Base-by-base conservation (phyloP, 2,329 filamentous ascomycete genomes). In the Leptodontidium sp. region DNA sequence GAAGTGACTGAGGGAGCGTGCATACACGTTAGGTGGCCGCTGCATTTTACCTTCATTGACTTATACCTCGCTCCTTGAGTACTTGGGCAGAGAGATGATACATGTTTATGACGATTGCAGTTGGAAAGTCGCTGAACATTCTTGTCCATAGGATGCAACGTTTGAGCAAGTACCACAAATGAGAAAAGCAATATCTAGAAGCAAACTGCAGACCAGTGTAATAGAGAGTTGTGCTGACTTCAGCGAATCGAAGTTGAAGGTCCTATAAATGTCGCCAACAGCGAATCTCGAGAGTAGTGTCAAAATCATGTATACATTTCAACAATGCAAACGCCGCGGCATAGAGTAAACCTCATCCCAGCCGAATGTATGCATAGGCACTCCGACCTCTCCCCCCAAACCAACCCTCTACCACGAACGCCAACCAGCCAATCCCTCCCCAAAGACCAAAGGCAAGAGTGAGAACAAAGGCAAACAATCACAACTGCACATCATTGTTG, bases 401-500 rank as follows among this genome's bases (percentile, higher is more conserved):
- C 45, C 55, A 52, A 61, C 64, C 64, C 47, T 61, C 55, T 61
- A 66, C 50, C 49, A 55, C 11, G 26, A 66, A 66, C 64, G 64
- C 64, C 64, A 45, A 45, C 43, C 59, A 15, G 7, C 2, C 11
- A 11, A 40, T 6, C 62, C 24, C 53, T 38, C 52, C 15, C 64
- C 40, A 9, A 67, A 68, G 17, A 53, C 50, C 29, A 64, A 67
- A 55, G 59, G n/a, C 62, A 40, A 12, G 11, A 40, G 9, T 52
- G 65, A 69, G 52, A 29, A 35, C 38, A 40, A 40, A 40, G 32
- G 5, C 4, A 35, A 40, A 40, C 21, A n/a, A 76, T 80, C 78
- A 97, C 78, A 97, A 82, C 83, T 97, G 94, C 68, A 93, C 88
- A 77, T 93, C 89, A 74, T 97, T 93, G 80, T 97, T 95, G 77